These are phyloP conservation scores for Blastocystis sp. DNA, from an alignment of 352 stramenopile species.

Conservation along the genomic window DNA sequence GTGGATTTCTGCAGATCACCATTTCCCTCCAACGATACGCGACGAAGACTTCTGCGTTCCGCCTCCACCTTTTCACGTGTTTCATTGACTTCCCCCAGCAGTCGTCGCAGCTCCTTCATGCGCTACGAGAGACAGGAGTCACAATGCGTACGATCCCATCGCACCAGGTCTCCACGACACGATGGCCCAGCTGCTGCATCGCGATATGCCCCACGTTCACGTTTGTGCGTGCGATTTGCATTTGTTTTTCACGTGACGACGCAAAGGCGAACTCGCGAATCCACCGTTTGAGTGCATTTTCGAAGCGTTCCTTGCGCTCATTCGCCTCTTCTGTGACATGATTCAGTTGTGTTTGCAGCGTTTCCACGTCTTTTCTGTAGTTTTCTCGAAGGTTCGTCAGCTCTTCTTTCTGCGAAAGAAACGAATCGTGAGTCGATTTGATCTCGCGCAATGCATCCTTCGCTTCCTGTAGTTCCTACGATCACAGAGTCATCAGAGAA, in stretches of 20 bases:
- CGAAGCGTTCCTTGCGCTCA: not conserved
- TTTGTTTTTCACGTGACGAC: not conserved
- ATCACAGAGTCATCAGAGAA: not conserved
- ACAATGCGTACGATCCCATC: not conserved
- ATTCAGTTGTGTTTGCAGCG: not conserved
- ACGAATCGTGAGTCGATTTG: not conserved
- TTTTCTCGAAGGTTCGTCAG: not conserved
- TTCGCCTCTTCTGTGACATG: not conserved
- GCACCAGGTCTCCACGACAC: conserved; percentile 34
- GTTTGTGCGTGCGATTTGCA: not conserved
- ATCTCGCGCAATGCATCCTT: not conserved
- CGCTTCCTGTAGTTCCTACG: conserved; percentile 7
- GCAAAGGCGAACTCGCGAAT: conserved; percentile 2
- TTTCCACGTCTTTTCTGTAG: not conserved
- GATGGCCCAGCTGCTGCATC: conserved; percentile 27
- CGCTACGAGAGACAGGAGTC: not conserved
- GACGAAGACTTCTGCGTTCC: not conserved
- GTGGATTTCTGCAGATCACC: not conserved
- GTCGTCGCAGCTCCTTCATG: not conserved
- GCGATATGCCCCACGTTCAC: not conserved
- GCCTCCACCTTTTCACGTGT: not conserved
- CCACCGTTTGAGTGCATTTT: not conserved
- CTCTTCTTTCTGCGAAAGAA: not conserved
- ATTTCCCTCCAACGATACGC: not conserved
- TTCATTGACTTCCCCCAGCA: not conserved